Base-by-base conservation (phyloP, 805 yeast species). In the Suhomyces tanzawaensis region DNA sequence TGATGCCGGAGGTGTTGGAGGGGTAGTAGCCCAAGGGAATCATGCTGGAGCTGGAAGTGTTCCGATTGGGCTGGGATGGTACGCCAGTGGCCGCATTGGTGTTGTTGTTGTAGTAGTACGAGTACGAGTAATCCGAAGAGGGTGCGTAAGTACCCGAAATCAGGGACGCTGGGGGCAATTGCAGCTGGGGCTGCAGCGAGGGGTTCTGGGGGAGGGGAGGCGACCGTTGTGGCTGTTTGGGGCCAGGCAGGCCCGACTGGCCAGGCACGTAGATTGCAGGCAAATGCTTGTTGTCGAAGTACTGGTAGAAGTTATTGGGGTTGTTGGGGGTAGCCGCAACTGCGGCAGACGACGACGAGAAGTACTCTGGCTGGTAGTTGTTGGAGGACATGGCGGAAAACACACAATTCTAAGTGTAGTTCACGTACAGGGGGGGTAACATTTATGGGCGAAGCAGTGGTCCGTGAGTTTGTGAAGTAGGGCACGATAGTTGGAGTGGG, bases 41-140 rank as follows among this genome's bases (percentile, higher is more conserved):
- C 7, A 21, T 7, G 11, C 24, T 7, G 9, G 7, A 11, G 11
- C 24, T 11, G 24, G 24, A 21, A 11, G 24, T 11, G 24, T 11
- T 11, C 9, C 11, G 7, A 11, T 21, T 21, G 24, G 11, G 7
- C 9, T 7, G 9, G 9, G 24, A 7, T 11, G 24, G 11, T 7
- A 13, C 21, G 35, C 31, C 39, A 22, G 30, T 17, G 29, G 11
- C 17, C 12, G 12, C 19, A 8, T 11, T 25, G 29, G 32, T 14
- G 14, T 28, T 23, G 19, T 34, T 32, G 25, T 39, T 36, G 34
- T 42, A 39, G 34, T 32, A 39, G 24, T 32, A 39, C 13, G 34
- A 36, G 34, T 41, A 41, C 12, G 37, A 40, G 34, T 41, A 41
- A 29, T 41, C 45, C 15, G 27, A 32, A 4, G 40, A 19, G 4